Conservation (phyloP, 306 rosid species). For the Cicer judaicum region DNA sequence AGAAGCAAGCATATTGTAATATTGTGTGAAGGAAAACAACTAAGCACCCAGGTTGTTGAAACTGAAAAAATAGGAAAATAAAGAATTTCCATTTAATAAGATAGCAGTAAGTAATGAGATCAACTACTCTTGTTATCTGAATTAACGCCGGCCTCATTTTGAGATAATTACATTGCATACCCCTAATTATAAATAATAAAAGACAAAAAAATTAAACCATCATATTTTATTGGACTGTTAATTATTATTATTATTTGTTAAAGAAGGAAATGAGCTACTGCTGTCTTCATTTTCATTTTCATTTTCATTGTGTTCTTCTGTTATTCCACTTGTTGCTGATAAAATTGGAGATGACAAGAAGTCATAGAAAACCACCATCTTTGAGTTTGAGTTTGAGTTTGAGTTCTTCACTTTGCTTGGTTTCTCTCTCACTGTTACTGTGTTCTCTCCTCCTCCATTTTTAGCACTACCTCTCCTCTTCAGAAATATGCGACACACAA, state of each 20-base stretch:
- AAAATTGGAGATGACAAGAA: slow-evolving; percentile 65
- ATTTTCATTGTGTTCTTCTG: slow-evolving; percentile 51
- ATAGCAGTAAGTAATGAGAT: background rate
- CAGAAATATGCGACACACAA: slow-evolving; percentile 87
- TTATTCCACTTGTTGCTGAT: slow-evolving; percentile 77
- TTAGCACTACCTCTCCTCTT: slow-evolving; percentile 71
- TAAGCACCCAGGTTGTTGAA: background rate
- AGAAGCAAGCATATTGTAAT: background rate
- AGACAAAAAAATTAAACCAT: background rate
- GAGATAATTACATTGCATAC: background rate
- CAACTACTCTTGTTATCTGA: slow-evolving; percentile 7
- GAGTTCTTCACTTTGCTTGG: background rate
- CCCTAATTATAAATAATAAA: background rate
- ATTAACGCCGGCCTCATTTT: slow-evolving; percentile 52
- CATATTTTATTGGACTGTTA: background rate
- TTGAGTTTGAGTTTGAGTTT: background rate
- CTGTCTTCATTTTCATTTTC: slow-evolving; percentile 65
- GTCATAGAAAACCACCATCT: slow-evolving; percentile 73
- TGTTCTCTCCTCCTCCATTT: slow-evolving; percentile 40
- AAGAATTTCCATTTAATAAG: background rate
- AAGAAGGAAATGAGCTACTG: slow-evolving; percentile 65
- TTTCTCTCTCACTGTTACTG: background rate
- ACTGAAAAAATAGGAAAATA: slow-evolving; percentile 5
- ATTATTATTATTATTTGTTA: slow-evolving; percentile 33
- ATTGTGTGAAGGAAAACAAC: background rate